These are phyloP conservation scores for Naganishia liquefaciens DNA, from an alignment of 1,284 basidiomycete genomes.

Conservation along the genomic window DNA sequence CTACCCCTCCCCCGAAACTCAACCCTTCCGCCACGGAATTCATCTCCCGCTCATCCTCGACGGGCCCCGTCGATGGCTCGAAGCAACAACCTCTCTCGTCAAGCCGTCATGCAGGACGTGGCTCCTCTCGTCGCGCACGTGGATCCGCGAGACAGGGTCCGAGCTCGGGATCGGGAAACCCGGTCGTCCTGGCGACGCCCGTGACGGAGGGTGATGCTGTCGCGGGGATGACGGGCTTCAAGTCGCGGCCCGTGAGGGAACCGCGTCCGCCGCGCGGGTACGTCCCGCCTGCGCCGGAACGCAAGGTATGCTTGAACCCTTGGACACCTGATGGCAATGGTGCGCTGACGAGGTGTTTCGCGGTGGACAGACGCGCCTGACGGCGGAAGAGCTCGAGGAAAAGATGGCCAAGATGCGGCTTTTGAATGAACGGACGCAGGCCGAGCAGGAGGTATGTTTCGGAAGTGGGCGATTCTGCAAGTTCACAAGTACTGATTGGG, in stretches of 20 bases:
- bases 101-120: conserved; percentile 13
- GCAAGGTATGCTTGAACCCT: conserved; percentile 20
- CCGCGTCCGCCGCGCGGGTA: conserved; percentile 20
- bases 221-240: conserved; percentile 20
- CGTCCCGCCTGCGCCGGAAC: conserved; percentile 23
- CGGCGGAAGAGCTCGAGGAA: conserved; percentile 31
- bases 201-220: conserved; percentile 9
- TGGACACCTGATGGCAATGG: background rate
- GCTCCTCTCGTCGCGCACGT: background rate
- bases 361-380: conserved; percentile 26
- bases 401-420: conserved; percentile 34
- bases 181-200: background rate
- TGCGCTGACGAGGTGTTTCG: background rate
- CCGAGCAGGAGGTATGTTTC: conserved; percentile 25
- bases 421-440: conserved; percentile 30
- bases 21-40: conserved; percentile 19
- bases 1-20: conserved; percentile 2
- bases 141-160: background rate
- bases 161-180: background rate
- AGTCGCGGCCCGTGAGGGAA: conserved; percentile 1
- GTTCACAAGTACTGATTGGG: background rate
- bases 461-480: no score
- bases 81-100: background rate
- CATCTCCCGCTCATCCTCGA: conserved; percentile 19
- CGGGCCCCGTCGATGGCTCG: conserved; percentile 3